Base-by-base conservation (phyloP, 768 basidiomycete species). In the Rubroboletus satanas region DNA sequence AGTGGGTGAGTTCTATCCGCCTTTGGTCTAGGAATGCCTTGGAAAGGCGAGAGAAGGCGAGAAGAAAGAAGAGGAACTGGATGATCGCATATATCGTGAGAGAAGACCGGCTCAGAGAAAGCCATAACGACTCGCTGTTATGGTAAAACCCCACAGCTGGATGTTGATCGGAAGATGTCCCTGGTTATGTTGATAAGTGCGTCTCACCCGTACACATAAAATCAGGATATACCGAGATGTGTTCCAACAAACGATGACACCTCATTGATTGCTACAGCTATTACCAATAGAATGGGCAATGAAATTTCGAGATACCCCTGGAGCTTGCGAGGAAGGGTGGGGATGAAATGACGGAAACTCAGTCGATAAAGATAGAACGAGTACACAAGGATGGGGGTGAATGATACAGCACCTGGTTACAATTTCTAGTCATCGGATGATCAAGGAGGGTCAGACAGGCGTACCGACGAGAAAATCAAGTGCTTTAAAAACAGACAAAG, bases 161-260 rank as follows among this genome's bases (percentile, higher is more conserved):
- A 39, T 63, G 49, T 35, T 18, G 21, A 28, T 49, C 36, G 35
- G 54, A 48, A 15, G 42, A 17, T 32, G 52, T 38, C 3, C n/a
- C 64, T 70, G 44, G 45, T 42, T 8, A 26, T 10, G 26, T 39
- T 10, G 8, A 32, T 61, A n/a, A 58, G 47, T 21, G 2, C n/a
- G n/a, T 44, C 23, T 37, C 11, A 7, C n/a, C 31, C 6, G 38
- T 8, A 42, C 1, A 28, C 23, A 43, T 7, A 8, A 21, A 31
- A 45, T 11, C 6, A 38, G 23, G n/a, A n/a, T 79, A 61, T 61
- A 88, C 88, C 68, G 47, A 82, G 77, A 10, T 74, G 70, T 31
- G 83, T 74, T 41, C 84, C 84, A 26, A 84, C 60, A 62, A 91
- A 86, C 3, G 88, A 87, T 10, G 81, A 80, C 14, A 85, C 65